Base-by-base conservation (phyloP, 306 rosid genomes). In the Begonia loranthoides region DNA sequence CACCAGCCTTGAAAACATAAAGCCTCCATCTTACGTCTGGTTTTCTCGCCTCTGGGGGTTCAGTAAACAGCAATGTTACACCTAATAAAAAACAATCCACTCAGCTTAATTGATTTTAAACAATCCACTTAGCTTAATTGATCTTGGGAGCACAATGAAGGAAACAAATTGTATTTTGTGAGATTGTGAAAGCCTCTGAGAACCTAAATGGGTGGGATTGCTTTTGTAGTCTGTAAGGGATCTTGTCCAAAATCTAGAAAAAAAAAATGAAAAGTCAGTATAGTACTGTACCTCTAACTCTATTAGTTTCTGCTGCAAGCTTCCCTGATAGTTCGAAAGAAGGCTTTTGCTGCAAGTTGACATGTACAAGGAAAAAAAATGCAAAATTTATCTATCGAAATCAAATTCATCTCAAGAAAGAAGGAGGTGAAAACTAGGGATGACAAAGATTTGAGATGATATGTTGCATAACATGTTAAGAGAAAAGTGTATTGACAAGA, bases 291-390 rank as follows among this genome's bases (percentile, higher is more conserved):
- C 97, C 97, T 73, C 82, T 85, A 57, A 85, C 69, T 68, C 95
- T 77, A 65, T 89, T 89, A 14, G 95, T 89, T 80, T 89, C 97
- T 12, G 81, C 90, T 14, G 97, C 97, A 45, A 89, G 97, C 73
- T 89, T 85, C 65, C 97, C 97, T 50, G 97, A 89, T n/a, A 89
- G 72, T 68, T 89, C 97, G 70, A 82, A 89, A 13, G 97, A 89
- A 70, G 97, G 97, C 51, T 89, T 76, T 67, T 82, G 76, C 97
- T 89, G 87, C 60, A 74, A 60, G 45, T 22, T 5, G 15, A 62
- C 49, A 54, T 17, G 16, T 13, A 49, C 45, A 15, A 56, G 50
- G 36, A 45, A 45, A 51, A 10, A 19, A 2, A 2, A 13, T 7
- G 47, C 15, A 43, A 43, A 10, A 6, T 43, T 43, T 43, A 43